Evolutionary conservation across 2,329 filamentous ascomycete species (phyloP).

Genomic region (Alternaria brassicicola): DNA sequence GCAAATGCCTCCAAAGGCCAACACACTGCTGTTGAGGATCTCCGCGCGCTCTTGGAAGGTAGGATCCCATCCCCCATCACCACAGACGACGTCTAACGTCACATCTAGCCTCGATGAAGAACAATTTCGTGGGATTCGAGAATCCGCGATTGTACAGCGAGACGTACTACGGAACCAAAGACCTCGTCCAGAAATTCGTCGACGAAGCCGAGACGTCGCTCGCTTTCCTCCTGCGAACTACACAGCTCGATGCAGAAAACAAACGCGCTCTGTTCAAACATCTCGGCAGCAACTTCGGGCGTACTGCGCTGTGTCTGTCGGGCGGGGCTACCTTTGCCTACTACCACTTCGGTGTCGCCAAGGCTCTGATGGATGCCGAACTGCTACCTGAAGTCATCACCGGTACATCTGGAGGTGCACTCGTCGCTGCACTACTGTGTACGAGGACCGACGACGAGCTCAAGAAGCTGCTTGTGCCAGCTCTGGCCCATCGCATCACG

Average conservation of each 20-base stretch:
- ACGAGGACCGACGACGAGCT: conserved; percentile 93
- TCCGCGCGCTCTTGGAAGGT: conserved; percentile 74
- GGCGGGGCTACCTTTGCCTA: conserved; percentile 95
- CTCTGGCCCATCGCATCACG: conserved; percentile 81
- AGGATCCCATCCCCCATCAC: background rate
- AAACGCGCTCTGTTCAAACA: conserved; percentile 87
- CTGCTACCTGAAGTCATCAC: conserved; percentile 93
- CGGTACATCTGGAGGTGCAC: conserved; percentile 90
- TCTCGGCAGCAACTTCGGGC: conserved; percentile 86
- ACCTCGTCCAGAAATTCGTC: conserved; percentile 86
- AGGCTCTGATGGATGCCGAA: conserved; percentile 83
- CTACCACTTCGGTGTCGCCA: conserved; percentile 93
- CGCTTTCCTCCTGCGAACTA: conserved; percentile 70
- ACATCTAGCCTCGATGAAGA: conserved; percentile 79
- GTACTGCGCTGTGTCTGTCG: conserved; percentile 89
- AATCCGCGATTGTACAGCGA: conserved; percentile 95
- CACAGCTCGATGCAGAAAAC: conserved; percentile 70
- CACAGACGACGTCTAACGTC: background rate
- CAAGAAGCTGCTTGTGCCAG: conserved; percentile 81
- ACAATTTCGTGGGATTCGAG: conserved; percentile 95
- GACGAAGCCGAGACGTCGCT: conserved; percentile 79
- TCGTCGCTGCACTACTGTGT: conserved; percentile 84
- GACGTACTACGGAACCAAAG: conserved; percentile 97
- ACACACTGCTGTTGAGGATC: conserved; percentile 69
- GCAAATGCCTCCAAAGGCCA: conserved; percentile 28